These are phyloP conservation scores for Vigna hirtella DNA, from an alignment of 306 rosid genomes.

Conservation along the genomic window DNA sequence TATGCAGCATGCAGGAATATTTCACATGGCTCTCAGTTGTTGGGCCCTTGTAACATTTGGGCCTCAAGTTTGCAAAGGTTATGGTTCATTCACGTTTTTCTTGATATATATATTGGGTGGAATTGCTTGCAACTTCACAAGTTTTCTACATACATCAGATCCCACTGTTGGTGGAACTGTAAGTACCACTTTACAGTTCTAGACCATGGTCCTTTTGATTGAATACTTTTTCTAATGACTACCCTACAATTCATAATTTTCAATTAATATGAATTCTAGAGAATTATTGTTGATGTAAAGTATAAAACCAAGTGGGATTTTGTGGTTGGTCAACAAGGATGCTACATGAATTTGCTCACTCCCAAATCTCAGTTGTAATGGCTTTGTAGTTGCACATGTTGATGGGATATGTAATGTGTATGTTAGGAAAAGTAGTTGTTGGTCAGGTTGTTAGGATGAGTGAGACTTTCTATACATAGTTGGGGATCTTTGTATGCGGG, in stretches of 20 bases:
- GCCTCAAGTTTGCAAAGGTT: slow-evolving; percentile 80
- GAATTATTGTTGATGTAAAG: background rate
- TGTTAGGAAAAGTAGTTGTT: too few species aligned
- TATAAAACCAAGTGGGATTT: slow-evolving; percentile 5
- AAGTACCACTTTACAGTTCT: slow-evolving; percentile 41
- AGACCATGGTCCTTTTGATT: background rate
- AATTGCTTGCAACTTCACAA: slow-evolving; percentile 82
- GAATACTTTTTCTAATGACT: background rate
- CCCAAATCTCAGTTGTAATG: background rate
- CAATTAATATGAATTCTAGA: background rate
- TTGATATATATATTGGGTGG: slow-evolving; percentile 90
- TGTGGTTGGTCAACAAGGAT: background rate
- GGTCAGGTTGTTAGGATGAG: too few species aligned
- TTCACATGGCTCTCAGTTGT: slow-evolving; percentile 74
- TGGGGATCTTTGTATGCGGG: too few species aligned
- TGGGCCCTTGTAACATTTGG: slow-evolving; percentile 79
- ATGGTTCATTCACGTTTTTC: slow-evolving; percentile 80
- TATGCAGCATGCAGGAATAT: slow-evolving; percentile 80
- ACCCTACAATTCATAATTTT: background rate
- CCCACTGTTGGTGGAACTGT: slow-evolving; percentile 93
- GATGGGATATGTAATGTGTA: too few species aligned
- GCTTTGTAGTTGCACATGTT: background rate
- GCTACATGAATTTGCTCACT: background rate
- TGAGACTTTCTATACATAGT: too few species aligned
- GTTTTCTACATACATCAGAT: slow-evolving; percentile 86